These are phyloP conservation scores for Collybia mongolica DNA, from an alignment of 768 basidiomycete genomes.

Conservation along the genomic window DNA sequence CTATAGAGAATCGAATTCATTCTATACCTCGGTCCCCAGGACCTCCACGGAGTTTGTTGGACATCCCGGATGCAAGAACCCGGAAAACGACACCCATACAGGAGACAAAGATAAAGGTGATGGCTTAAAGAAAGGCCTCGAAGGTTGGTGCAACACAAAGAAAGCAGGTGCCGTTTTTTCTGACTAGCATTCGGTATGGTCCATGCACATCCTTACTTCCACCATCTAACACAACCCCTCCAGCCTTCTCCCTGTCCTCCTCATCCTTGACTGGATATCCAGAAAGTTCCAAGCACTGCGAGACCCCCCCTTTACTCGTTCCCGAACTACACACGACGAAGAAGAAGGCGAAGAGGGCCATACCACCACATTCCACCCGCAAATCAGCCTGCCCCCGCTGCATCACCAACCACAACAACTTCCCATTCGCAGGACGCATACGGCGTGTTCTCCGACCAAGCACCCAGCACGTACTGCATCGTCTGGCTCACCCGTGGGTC, in stretches of 20 bases:
- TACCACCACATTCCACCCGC: slow-evolving; percentile 50
- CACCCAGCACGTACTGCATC: no score
- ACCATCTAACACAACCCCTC: slow-evolving; percentile 4
- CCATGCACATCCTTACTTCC: neutral
- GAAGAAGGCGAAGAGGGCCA: slow-evolving; percentile 46
- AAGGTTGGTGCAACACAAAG: slow-evolving; percentile 90
- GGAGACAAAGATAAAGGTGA: slow-evolving; percentile 52
- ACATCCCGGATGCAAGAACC: slow-evolving; percentile 84
- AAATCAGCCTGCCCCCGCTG: slow-evolving; percentile 10
- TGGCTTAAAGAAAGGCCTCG: slow-evolving; percentile 64
- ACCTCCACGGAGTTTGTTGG: no score
- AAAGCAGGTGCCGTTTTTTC: slow-evolving; percentile 89
- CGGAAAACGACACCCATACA: slow-evolving; percentile 78
- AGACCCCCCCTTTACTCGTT: slow-evolving; percentile 78
- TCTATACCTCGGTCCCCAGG: no score
- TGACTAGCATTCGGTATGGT: slow-evolving; percentile 78
- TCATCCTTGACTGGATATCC: slow-evolving; percentile 75
- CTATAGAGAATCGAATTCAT: no score
- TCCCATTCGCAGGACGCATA: slow-evolving; percentile 47
- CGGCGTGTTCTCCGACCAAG: slow-evolving; percentile 62
- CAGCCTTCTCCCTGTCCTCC: slow-evolving; percentile 60
- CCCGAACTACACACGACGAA: slow-evolving; percentile 43
- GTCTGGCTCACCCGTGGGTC: no score
- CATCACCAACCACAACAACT: slow-evolving; percentile 22
- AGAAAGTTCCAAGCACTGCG: slow-evolving; percentile 54